A percentile compares a stretch with the other conserved stretches of the same genome.
phyloP scores from a whole-genome alignment of 202 grass and related monocot genomes.

The Schoenoplectus tabernaemontani region DNA sequence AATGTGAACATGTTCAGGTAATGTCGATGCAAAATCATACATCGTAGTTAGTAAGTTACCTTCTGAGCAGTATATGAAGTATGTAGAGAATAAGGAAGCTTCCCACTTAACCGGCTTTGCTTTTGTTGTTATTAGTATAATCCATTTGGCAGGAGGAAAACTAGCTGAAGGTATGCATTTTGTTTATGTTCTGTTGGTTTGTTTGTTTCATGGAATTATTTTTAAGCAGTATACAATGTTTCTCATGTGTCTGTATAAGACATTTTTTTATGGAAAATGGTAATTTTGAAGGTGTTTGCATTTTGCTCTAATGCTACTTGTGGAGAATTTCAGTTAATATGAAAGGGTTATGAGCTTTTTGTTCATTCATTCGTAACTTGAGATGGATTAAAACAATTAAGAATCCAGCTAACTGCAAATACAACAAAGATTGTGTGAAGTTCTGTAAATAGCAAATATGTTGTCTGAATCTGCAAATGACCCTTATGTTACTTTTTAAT shows the following conservation, averaged over 20 bases:
- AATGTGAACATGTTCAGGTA: slow-evolving; percentile 25
- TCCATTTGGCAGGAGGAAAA: slow-evolving; percentile 65
- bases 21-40: slow-evolving; percentile 60
- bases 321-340: background rate
- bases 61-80: slow-evolving; percentile 41
- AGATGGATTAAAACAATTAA: background rate
- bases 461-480: background rate
- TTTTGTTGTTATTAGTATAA: slow-evolving; percentile 56
- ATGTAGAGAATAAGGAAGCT: slow-evolving; percentile 51
- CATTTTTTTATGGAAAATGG: background rate
- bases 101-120: slow-evolving; percentile 57
- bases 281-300: background rate
- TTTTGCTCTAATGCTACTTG: background rate
- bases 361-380: background rate
- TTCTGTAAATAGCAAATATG: background rate
- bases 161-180: slow-evolving; percentile 51
- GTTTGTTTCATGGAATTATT: background rate
- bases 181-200: background rate
- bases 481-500: background rate
- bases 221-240: background rate
- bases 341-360: background rate
- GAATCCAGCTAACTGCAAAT: background rate
- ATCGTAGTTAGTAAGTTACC: slow-evolving; percentile 56
- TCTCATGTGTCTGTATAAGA: background rate
- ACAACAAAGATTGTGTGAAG: background rate